Base-by-base conservation (phyloP, 23 red algal species). In the Gracilaria domingensis region DNA sequence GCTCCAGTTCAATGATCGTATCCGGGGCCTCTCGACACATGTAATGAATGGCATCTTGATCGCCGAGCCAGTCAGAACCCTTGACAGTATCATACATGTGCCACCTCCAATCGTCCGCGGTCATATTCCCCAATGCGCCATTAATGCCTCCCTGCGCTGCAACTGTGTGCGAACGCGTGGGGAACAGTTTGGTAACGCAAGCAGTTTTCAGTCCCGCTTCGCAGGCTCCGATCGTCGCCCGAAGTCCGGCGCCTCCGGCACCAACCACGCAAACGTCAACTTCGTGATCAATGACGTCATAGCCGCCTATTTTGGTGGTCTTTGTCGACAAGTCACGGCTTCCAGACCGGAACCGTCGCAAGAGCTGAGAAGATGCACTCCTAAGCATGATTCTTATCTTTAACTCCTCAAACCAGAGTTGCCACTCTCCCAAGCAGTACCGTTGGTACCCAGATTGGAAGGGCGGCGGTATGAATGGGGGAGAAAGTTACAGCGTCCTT, bases 71-170 rank as follows among this genome's bases (percentile, higher is more conserved):
- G 71, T 98, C 96, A 36, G 81, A 89, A 35, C 96, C 96, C 42
- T 98, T 98, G 59, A 95, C 93, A 36, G 96, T 98, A 73, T 98
- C 96, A 37, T 98, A 98, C 96, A 98, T 98, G 71, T 98, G 96
- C 96, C 96, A 98, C 25, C 96, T 81, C 93, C 93, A 98, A 62
- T 98, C 96, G 66, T 98, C 96, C 30, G 71, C 8, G 20, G 88
- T 93, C 96, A 95, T 98, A 76, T 98, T 95, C 1, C 96, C 96
- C 49, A 98, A 80, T 0, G 96, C 89, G 29, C 93, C 96, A 65
- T 98, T 98, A 78, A 98, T 95, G 50, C 96, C 96, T 0, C 96
- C 96, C 40, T 98, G 95, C 6, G 95, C 95, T n/a, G 93, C 93
- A 14, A 95, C 93, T 0, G 96, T 98, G 84, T 98, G 96, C 35